phyloP scores from a whole-genome alignment of 2,329 filamentous ascomycete species.

The Phoma sp. region DNA sequence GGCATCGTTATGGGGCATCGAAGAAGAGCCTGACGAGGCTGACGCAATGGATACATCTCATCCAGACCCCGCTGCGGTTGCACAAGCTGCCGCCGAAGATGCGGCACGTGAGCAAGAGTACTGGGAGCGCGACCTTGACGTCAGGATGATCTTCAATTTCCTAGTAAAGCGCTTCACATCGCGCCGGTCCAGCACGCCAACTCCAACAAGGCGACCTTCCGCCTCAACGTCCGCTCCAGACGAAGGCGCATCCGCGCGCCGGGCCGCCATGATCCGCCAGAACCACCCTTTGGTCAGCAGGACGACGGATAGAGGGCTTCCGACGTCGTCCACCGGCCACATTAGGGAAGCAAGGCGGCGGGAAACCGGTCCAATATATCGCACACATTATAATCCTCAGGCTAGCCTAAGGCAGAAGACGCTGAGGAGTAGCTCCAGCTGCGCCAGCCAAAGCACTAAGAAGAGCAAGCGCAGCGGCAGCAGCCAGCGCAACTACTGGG shows the following conservation, averaged over 20 bases:
- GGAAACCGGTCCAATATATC: constrained; percentile 22
- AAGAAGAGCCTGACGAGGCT: constrained; percentile 60
- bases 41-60: constrained; percentile 55
- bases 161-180: constrained; percentile 47
- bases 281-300: constrained; percentile 84
- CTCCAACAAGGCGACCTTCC: constrained; percentile 22
- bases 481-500: constrained; percentile 89
- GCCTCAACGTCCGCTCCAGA: constrained; percentile 33
- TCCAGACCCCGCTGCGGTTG: constrained; percentile 19
- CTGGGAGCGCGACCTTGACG: constrained; percentile 91
- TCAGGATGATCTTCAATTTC: constrained; percentile 87
- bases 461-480: constrained; percentile 71
- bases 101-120: constrained; percentile 68
- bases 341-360: constrained; percentile 29
- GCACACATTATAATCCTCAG: constrained; percentile 31
- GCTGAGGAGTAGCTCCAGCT: constrained; percentile 64
- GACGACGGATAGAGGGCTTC: constrained; percentile 34
- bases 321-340: constrained; percentile 29
- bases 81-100: constrained; percentile 35
- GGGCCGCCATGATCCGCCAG: constrained; percentile 83
- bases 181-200: constrained; percentile 37
- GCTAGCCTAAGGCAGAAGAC: constrained; percentile 26
- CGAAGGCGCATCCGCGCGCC: constrained; percentile 59
- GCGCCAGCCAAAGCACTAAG: constrained; percentile 85
- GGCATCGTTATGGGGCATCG: constrained; percentile 69